Evolutionary conservation across 2,329 filamentous ascomycete genomes (phyloP).

Genomic region (Phialocephala subalpina): DNA sequence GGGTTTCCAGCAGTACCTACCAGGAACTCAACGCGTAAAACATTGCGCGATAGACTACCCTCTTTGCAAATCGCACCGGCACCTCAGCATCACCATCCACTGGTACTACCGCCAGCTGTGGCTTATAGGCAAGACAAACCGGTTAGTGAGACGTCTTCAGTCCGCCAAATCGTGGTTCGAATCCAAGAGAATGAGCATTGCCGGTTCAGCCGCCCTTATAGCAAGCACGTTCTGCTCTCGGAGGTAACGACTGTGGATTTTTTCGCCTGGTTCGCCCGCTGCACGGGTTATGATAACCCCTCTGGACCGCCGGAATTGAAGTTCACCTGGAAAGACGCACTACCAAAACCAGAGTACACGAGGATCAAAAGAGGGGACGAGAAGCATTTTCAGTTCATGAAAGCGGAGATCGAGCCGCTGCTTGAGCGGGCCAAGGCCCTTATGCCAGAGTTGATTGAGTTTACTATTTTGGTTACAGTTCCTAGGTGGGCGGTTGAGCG

Average conservation of each 20-base stretch:
- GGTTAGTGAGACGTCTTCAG: too few relatives aligned
- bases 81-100: too few relatives aligned
- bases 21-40: too few relatives aligned
- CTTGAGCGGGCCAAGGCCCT: constrained; percentile 11
- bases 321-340: constrained; percentile 20
- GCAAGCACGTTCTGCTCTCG: too few relatives aligned
- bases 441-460: constrained; percentile 14
- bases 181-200: too few relatives aligned
- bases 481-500: constrained; percentile 11
- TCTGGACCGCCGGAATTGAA: constrained; percentile 6
- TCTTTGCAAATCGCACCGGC: too few relatives aligned
- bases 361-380: constrained; percentile 12
- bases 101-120: too few relatives aligned
- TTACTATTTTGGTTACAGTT: constrained; percentile 18
- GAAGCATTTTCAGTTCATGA: constrained; percentile 19
- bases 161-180: too few relatives aligned
- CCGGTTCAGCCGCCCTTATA: too few relatives aligned
- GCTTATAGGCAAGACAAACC: too few relatives aligned
- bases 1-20: too few relatives aligned
- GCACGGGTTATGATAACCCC: neutral
- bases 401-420: constrained; percentile 14
- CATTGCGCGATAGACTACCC: too few relatives aligned
- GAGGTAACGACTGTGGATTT: constrained; percentile 7
- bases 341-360: constrained; percentile 10
- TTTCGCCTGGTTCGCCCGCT: constrained; percentile 18